Conservation (phyloP, 495 filamentous ascomycete genomes). For the Hypomontagnella monticulosa region DNA sequence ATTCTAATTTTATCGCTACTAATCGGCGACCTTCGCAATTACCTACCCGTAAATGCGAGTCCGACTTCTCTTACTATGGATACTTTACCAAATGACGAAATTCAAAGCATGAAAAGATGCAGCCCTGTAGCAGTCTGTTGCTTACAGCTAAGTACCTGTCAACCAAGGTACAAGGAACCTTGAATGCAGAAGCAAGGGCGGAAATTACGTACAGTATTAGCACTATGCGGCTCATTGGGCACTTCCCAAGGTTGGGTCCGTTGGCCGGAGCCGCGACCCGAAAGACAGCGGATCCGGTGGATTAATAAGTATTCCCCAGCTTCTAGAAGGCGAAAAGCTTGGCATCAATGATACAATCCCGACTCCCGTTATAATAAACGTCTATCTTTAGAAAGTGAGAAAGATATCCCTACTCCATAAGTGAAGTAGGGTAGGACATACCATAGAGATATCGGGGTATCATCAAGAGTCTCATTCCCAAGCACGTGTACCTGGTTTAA, state of each 20-base stretch:
- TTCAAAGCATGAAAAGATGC: slow-evolving; percentile 1
- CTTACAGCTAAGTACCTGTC: too few relatives aligned
- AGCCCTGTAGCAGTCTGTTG: slow-evolving; percentile 9
- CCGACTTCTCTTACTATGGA: neutral
- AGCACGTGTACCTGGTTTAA: neutral
- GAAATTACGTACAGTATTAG: neutral
- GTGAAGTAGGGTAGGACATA: neutral
- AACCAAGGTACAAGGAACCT: too few relatives aligned
- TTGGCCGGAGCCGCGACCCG: slow-evolving; percentile 33
- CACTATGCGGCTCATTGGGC: slow-evolving; percentile 7
- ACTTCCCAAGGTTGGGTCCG: slow-evolving; percentile 16
- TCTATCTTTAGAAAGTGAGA: neutral
- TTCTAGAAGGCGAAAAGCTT: slow-evolving; percentile 37
- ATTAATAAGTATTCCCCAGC: slow-evolving; percentile 8
- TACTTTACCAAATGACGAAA: slow-evolving; percentile 19
- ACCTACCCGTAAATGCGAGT: neutral
- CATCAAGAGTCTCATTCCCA: neutral
- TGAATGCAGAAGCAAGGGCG: neutral
- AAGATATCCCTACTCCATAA: neutral
- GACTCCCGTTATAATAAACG: slow-evolving; percentile 9
- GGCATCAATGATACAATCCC: slow-evolving; percentile 39
- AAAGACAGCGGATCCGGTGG: slow-evolving; percentile 21
- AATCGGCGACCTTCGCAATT: slow-evolving; percentile 9
- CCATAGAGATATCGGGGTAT: neutral
- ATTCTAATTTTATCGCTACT: neutral